These are phyloP conservation scores for Leishmania turanica DNA, from an alignment of 208 protist genomes.

Conservation along the genomic window DNA sequence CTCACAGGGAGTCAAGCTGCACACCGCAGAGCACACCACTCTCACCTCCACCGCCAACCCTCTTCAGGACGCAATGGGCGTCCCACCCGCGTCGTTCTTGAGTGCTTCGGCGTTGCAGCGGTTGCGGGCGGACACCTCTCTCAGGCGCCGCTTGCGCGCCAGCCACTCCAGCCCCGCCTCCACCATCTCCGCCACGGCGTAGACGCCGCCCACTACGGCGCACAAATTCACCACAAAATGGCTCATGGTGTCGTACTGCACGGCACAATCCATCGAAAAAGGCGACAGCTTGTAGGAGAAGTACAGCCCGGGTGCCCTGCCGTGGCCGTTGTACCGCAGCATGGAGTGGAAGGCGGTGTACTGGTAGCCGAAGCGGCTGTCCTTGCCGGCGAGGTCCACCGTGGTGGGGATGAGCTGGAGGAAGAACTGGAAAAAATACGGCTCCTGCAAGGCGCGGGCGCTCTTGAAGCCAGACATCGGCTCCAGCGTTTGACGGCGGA, in stretches of 20 bases:
- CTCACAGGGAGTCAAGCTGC: not conserved
- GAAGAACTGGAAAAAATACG: conserved; percentile 38
- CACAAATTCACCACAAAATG: conserved; percentile 65
- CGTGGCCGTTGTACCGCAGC: conserved; percentile 18
- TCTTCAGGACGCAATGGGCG: not conserved
- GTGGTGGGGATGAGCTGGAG: conserved; percentile 36
- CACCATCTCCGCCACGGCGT: conserved; percentile 52
- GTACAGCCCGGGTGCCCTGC: conserved; percentile 24
- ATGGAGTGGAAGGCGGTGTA: conserved; percentile 32
- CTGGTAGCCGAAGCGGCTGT: conserved; percentile 22
- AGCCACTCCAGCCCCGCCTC: conserved; percentile 30
- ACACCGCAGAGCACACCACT: not conserved
- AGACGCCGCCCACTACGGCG: conserved; percentile 60
- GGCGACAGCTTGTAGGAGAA: conserved; percentile 29
- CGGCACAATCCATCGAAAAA: conserved; percentile 32
- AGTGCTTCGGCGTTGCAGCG: conserved; percentile 11
- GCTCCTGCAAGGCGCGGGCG: not conserved
- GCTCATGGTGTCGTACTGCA: conserved; percentile 31
- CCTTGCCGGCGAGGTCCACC: conserved; percentile 18
- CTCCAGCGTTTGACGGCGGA: conserved; percentile 23
- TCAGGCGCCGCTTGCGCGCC: conserved; percentile 13
- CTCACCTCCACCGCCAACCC: not conserved
- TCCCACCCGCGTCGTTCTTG: not conserved
- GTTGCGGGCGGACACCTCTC: conserved; percentile 12
- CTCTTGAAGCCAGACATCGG: conserved; percentile 10